A percentile compares a stretch with the other conserved stretches of the same genome.
Conservation (phyloP, 2,329 filamentous ascomycete species). For the Huntiella bhutanensis region DNA sequence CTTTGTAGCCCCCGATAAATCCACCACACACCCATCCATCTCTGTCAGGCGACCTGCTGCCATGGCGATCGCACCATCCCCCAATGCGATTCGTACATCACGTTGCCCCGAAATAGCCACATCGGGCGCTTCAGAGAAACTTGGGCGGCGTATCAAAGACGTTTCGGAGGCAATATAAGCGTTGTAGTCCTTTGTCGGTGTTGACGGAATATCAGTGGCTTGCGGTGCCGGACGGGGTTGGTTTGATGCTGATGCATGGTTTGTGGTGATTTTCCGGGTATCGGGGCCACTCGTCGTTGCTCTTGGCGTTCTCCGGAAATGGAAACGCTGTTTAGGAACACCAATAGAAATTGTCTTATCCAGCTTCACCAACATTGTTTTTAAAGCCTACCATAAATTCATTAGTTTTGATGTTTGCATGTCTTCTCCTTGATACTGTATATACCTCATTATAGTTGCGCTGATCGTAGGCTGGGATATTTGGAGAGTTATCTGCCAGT, state of each 20-base stretch:
- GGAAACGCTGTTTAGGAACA: slow-evolving; percentile 61
- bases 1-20: slow-evolving; percentile 51
- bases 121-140: slow-evolving; percentile 41
- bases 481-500: slow-evolving; percentile 65
- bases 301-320: slow-evolving; percentile 37
- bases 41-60: slow-evolving; percentile 55
- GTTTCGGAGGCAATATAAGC: slow-evolving; percentile 28
- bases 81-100: slow-evolving; percentile 58
- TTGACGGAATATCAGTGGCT: neutral
- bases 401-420: slow-evolving; percentile 4
- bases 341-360: slow-evolving; percentile 48
- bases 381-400: slow-evolving; percentile 41
- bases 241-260: slow-evolving; percentile 17
- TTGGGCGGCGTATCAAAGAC: slow-evolving; percentile 35
- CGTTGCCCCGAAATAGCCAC: slow-evolving; percentile 49
- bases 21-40: slow-evolving; percentile 53
- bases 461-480: slow-evolving; percentile 77
- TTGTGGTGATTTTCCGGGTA: slow-evolving; percentile 24
- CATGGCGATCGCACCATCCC: slow-evolving; percentile 51
- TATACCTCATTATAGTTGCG: slow-evolving; percentile 62
- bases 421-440: neutral
- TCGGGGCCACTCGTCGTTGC: neutral
- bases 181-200: slow-evolving; percentile 32
- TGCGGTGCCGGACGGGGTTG: neutral
- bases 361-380: slow-evolving; percentile 60